These are phyloP conservation scores for Tuber calosporum DNA, from an alignment of 495 filamentous ascomycete genomes.

Conservation along the genomic window DNA sequence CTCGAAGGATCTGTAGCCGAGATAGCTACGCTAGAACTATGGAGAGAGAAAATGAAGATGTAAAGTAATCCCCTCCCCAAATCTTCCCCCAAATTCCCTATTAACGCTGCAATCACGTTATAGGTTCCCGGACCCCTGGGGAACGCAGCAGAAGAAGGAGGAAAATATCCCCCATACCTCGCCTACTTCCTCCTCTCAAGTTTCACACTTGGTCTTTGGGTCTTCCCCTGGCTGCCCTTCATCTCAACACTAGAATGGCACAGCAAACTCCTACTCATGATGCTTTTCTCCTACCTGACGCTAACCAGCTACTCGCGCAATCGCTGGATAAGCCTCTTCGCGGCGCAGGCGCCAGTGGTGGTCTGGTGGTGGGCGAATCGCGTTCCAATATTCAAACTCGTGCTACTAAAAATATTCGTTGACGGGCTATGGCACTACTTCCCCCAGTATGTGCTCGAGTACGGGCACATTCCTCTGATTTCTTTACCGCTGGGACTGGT, in stretches of 20 bases:
- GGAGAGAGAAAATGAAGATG: not conserved
- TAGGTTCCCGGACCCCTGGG: not conserved
- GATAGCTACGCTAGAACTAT: not conserved
- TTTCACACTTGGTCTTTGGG: not conserved
- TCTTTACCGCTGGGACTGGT: not conserved
- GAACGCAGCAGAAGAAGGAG: not conserved
- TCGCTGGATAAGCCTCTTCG: not conserved
- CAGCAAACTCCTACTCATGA: not conserved
- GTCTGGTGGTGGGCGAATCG: conserved; percentile 4
- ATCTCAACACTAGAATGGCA: conserved; percentile 10
- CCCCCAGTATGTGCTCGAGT: not conserved
- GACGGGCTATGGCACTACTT: not conserved
- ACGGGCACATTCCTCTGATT: not conserved
- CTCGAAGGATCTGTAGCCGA: not conserved
- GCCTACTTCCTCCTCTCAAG: not conserved
- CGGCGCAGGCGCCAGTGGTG: not conserved
- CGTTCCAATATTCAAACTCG: not conserved
- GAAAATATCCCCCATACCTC: not conserved
- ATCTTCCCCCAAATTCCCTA: not conserved
- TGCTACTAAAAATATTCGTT: not conserved
- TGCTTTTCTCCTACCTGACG: not conserved
- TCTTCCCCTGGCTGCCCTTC: not conserved
- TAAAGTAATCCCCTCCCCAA: not conserved
- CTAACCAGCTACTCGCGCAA: not conserved
- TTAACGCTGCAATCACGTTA: not conserved